Conservation (phyloP, 83 land plant species). For the Thuja plicata region DNA sequence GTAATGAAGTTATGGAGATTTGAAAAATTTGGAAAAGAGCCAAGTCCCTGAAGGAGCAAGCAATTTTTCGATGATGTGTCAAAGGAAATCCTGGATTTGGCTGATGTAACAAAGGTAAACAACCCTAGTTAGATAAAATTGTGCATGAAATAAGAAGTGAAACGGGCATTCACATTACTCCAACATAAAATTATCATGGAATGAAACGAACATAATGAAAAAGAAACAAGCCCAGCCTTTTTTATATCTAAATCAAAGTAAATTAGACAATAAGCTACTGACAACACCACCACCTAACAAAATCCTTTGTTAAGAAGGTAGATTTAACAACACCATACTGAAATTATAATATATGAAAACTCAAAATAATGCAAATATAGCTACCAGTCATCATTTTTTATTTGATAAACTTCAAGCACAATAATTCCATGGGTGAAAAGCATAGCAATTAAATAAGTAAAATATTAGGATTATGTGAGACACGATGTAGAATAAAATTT, state of each 20-base stretch:
- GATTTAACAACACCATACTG: not conserved
- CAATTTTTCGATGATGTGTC: constrained; percentile 82
- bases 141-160: not conserved
- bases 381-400: not conserved
- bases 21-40: constrained; percentile 81
- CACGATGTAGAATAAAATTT: not conserved
- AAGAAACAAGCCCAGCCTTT: not conserved
- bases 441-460: not conserved
- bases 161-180: not conserved
- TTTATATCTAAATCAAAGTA: not conserved
- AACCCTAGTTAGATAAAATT: constrained; percentile 1
- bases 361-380: not conserved
- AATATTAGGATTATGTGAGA: not conserved
- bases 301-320: not conserved
- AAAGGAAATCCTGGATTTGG: constrained; percentile 76
- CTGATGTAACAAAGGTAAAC: constrained; percentile 22
- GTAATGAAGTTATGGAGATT: constrained; percentile 80
- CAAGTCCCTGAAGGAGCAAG: constrained; percentile 80
- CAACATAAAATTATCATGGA: not conserved
- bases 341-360: not conserved
- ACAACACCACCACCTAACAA: constrained; percentile 10
- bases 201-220: not conserved
- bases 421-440: not conserved
- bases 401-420: not conserved
- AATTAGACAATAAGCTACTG: not conserved